Conservation (phyloP, 2,329 filamentous ascomycete genomes). For the Gremmenia infestans region DNA sequence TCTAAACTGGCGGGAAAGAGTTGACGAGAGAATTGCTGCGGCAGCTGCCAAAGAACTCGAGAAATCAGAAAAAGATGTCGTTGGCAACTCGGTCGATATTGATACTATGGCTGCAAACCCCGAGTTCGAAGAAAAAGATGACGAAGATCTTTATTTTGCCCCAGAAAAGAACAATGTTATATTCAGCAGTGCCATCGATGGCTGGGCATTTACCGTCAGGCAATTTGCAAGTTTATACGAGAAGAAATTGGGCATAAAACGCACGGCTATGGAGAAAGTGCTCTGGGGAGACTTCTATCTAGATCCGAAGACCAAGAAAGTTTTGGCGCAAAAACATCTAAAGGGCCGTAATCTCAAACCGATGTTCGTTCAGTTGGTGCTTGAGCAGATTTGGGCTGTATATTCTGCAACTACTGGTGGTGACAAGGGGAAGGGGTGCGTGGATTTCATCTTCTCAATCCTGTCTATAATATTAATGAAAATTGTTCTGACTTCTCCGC, state of each 20-base stretch:
- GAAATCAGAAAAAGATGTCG: conserved; percentile 31
- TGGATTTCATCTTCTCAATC: conserved; percentile 35
- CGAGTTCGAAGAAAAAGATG: conserved; percentile 83
- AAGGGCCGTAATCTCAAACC: conserved; percentile 90
- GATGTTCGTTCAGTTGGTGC: conserved; percentile 93
- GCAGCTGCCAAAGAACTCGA: conserved; percentile 58
- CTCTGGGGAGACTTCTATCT: conserved; percentile 97
- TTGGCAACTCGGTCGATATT: conserved; percentile 37
- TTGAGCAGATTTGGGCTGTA: conserved; percentile 94
- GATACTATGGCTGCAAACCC: conserved; percentile 52
- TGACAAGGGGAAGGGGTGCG: conserved; percentile 73
- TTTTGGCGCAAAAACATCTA: conserved; percentile 84
- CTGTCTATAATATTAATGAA: conserved; percentile 23
- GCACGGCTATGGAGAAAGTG: conserved; percentile 81
- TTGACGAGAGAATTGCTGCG: conserved; percentile 79
- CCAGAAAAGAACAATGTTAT: conserved; percentile 99
- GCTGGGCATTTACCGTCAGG: conserved; percentile 96
- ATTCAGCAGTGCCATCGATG: conserved; percentile 94
- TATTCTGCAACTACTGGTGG: conserved; percentile 87
- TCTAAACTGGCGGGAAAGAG: conserved; percentile 86
- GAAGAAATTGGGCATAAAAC: conserved; percentile 94
- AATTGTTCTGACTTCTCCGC: conserved; percentile 29
- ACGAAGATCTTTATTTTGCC: conserved; percentile 96
- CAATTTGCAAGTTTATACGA: conserved; percentile 94
- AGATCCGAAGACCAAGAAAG: conserved; percentile 93